Evolutionary conservation across 805 yeast genomes (phyloP), one percentile per base, ranked within the genome.

Genomic region (Candida berthetii): DNA sequence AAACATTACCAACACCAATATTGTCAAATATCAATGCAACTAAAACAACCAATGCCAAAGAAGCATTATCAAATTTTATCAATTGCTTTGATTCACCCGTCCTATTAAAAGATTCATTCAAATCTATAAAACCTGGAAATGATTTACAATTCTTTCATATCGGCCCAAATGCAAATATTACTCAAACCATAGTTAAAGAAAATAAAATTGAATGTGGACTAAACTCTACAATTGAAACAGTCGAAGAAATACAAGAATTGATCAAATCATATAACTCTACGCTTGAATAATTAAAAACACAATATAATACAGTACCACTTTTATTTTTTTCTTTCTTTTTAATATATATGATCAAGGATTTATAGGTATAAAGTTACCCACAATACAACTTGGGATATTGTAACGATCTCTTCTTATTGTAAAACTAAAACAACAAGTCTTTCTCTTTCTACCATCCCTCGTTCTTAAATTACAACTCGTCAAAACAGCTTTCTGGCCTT

Each of bases 361-460:
- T 28, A 85, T 81, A 7, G 97, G 98, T 41, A 90, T 88, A 58
- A 90, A 90, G 56, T 91, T 90, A 2, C 98, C 98, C 14, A 91
- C 95, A 35, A 90, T 91, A 62, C 96, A 89, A 60, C 95, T 85
- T 17, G 98, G 98, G 44, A 91, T 91, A 54, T 91, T 91, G 60
- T 91, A 91, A 45, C 95, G 65, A 59, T 91, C 98, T 48, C 98
- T 73, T 54, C 96, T 68, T 18, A 91, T 88, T 0, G 98, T 91
- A 61, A 91, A 91, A 55, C 95, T 85, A 60, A 91, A 91, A 61
- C 97, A 90, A 57, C 98, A 91, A 45, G 87, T 80, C 50, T 85
- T 79, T 45, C 88, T 72, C 48, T 80, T 79, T 41, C 85, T 69
- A 0, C 96, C 95, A 53, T 87, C 95, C 50, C 79, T 78, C 1